Evolutionary conservation across 163 green algal species (phyloP), one percentile per base, ranked within the genome.

Genomic region (Chlamydomonas reinhardtii): DNA sequence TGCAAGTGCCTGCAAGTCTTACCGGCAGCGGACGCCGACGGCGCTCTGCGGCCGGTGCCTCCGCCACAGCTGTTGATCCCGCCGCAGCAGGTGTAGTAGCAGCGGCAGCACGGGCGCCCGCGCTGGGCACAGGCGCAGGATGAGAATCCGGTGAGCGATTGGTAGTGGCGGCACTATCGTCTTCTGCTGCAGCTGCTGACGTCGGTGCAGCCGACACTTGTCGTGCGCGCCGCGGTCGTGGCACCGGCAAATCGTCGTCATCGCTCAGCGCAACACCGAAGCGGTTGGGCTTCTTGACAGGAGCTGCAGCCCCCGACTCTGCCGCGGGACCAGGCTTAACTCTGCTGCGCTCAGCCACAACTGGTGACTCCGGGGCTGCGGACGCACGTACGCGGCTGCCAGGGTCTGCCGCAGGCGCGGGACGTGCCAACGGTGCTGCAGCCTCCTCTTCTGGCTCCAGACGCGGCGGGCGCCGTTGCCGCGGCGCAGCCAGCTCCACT

Each of bases 241-340:
- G 39, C 22, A 62, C 64, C 29, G 48, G 48, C 11, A 56, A 19
- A 56, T 76, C 77, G 16, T 84, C 77, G n/a, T 84, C 77, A 34
- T 76, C 66, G 24, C 77, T 84, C 12, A 84, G 65, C 31, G 59
- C 66, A 4, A 84, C 77, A 6, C 66, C 48, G 52, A 84, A 84
- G 31, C 77, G 77, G 29, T 84, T 84, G 43, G 77, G 43, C 76
- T n/a, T 72, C 56, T 54, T 56, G 48, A 19, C 48, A 19, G 14
- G 48, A 19, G 12, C 48, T 22, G 48, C 14, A 17, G 62, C 27
- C 2, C 4, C 62, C n/a, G 22, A 29, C 20, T 65, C 59, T 4
- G 20, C 19, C 59, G 19, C 59, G 2, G 14, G 14, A 2, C n/a
- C 59, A 65, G 59, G 59, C 24, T 9, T 1, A 56, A 14, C 48